Percentiles rank a stretch among this genome's conserved stretches.
Conservation (phyloP, 345 rosid genomes). For the Mercurialis annua region DNA sequence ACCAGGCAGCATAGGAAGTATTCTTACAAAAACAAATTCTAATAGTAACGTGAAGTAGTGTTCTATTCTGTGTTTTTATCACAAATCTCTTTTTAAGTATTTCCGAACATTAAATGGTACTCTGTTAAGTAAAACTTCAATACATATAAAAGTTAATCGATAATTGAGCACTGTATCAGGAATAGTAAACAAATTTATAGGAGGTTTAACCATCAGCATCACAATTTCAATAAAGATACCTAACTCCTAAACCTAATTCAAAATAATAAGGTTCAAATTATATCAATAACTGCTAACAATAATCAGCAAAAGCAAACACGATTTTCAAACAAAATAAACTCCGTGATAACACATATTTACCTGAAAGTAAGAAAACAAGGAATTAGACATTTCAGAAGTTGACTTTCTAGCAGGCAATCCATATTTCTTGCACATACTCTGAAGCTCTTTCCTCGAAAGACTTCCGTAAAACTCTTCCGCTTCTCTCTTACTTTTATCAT, state of each 20-base stretch:
- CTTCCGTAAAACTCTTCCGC: conserved; percentile 36
- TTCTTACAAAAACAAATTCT: neutral
- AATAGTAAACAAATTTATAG: no score
- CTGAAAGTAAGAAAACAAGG: conserved; percentile 45
- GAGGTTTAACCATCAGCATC: no score
- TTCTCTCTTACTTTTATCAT: conserved; percentile 26
- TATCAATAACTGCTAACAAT: neutral
- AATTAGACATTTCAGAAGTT: conserved; percentile 56
- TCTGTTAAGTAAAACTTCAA: no score
- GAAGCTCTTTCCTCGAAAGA: conserved; percentile 73
- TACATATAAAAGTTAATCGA: no score
- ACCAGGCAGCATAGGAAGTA: neutral
- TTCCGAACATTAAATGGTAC: no score
- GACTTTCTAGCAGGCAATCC: conserved; percentile 73
- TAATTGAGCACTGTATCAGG: no score
- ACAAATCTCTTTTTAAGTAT: no score
- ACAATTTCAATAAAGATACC: no score
- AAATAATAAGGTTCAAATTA: conserved; percentile 8
- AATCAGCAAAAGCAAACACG: neutral
- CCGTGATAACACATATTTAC: no score
- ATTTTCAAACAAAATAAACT: no score
- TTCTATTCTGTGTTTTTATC: no score
- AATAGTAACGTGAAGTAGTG: neutral
- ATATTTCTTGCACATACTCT: conserved; percentile 61
- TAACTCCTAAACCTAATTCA: neutral